Evolutionary conservation across 2,329 filamentous ascomycete genomes (phyloP), one percentile per base, ranked within the genome.

Genomic region (Lachnellula willkommii): DNA sequence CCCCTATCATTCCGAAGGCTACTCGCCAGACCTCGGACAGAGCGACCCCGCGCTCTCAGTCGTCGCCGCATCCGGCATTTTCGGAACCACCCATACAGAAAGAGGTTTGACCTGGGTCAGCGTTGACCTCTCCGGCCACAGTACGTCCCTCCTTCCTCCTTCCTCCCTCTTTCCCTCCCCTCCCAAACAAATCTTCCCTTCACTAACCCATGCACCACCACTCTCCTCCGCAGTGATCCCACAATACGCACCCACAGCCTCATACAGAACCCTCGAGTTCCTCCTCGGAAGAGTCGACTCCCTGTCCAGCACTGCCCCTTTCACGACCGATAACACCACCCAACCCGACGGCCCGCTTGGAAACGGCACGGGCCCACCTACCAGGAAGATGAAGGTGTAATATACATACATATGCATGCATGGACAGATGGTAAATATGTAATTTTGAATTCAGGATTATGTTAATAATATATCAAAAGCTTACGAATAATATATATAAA

Each of bases 251-350:
- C 85, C 88, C 0, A 79, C 77, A 14, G 85, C 84, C 0, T 79
- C 85, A 0, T 90, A 88, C 67, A 75, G 89, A 36, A 85, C 89
- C 56, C 69, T 94, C 20, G 89, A 94, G 75, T 87, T 88, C 65
- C 69, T 94, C 63, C 75, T 95, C 1, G 89, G 89, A 0, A 75
- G 88, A 40, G 82, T 91, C 9, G 73, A 80, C 5, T 81, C 75
- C 57, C 66, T 89, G 61, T 73, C 66, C 11, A 71, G 71, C 12
- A 73, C 68, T 1, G 66, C 52, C 14, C 66, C 74, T 0, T 79
- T 80, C 48, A 63, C 66, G 0, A 68, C 66, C 1, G 63, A 65
- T 46, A 15, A 40, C 8, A 52, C 39, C 15, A 26, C 51, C 9
- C 64, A 66, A 42, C 54, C 58, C 20, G 55, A 54, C 47, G 47